Base-by-base conservation (phyloP, 768 basidiomycete species). In the Hericium alpestre region DNA sequence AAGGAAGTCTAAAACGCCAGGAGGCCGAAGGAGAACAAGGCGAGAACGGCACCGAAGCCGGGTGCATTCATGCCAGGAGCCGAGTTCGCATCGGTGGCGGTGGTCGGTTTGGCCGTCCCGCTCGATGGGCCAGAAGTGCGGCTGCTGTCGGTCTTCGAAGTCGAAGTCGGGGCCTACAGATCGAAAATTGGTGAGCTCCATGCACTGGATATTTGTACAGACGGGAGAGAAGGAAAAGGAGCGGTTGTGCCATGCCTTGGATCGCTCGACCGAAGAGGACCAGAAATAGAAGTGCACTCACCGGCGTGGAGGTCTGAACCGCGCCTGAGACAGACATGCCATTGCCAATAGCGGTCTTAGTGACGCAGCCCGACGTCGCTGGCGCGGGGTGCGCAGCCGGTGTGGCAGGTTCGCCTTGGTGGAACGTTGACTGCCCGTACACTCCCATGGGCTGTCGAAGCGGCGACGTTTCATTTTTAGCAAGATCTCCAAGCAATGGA, bases 351-450 rank as follows among this genome's bases (percentile, higher is more conserved):
- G 80, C 79, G 49, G 72, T 71, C 16, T 74, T 58, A 2, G 76
- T 59, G 15, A 72, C 73, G 73, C 92, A 93, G 20, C 75, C 69
- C n/a, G 81, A 86, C 2, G 83, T 82, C 3, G 79, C 64, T 0
- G 82, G 84, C 1, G 70, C 71, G 3, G 82, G 77, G 63, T 84
- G 81, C 2, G 82, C 72, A 8, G 74, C 39, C 15, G 86, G 83
- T 1, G 81, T 86, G 0, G 59, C 66, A 0, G 77, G 74, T 38
- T 81, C 68, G 40, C 83, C 83, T 73, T 90, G 87, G 64, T 76
- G 67, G 72, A 81, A 87, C 0, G 84, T 85, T 13, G 83, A 86
- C 15, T 72, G 68, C 32, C 80, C 81, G 63, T 86, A 84, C n/a
- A 86, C 76, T 32, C 84, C 84, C 81, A 83, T 82, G 4, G 82